phyloP scores from a whole-genome alignment of 2,329 filamentous ascomycete species.

The Mycogone perniciosa region DNA sequence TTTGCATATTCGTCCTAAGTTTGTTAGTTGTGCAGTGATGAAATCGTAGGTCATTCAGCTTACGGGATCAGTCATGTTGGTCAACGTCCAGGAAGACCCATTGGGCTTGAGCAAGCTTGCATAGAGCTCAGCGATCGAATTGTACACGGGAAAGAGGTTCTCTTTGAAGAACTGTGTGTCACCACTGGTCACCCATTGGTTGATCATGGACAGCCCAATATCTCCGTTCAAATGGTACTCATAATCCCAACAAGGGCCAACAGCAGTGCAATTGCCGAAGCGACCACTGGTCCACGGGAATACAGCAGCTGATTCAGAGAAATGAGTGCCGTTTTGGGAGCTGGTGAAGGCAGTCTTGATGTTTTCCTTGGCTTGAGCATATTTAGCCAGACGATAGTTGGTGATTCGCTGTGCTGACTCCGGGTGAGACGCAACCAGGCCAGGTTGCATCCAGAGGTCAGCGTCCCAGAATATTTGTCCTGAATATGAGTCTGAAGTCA shows the following conservation, averaged over 20 bases:
- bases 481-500: constrained; percentile 24
- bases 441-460: constrained; percentile 24
- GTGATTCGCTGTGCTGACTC: constrained; percentile 21
- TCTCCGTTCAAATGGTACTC: constrained; percentile 67
- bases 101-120: constrained; percentile 55
- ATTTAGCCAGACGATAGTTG: constrained; percentile 21
- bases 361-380: constrained; percentile 51
- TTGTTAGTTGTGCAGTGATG: not conserved
- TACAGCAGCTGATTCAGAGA: constrained; percentile 39
- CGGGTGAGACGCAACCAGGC: constrained; percentile 21
- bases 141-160: constrained; percentile 54
- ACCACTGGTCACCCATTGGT: constrained; percentile 21
- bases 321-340: constrained; percentile 48
- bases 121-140: constrained; percentile 57
- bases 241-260: constrained; percentile 60
- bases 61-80: constrained; percentile 66
- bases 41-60: constrained; percentile 14
- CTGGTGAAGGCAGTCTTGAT: constrained; percentile 43
- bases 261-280: constrained; percentile 57
- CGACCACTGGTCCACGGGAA: constrained; percentile 63
- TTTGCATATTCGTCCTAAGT: constrained; percentile 60
- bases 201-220: constrained; percentile 44
- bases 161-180: constrained; percentile 16
- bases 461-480: constrained; percentile 27
- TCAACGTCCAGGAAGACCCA: constrained; percentile 43